A percentile compares a stretch with the other conserved stretches of the same genome.
Evolutionary conservation across 495 filamentous ascomycete genomes (phyloP).

Genomic region (Mytilinidion resinicola): DNA sequence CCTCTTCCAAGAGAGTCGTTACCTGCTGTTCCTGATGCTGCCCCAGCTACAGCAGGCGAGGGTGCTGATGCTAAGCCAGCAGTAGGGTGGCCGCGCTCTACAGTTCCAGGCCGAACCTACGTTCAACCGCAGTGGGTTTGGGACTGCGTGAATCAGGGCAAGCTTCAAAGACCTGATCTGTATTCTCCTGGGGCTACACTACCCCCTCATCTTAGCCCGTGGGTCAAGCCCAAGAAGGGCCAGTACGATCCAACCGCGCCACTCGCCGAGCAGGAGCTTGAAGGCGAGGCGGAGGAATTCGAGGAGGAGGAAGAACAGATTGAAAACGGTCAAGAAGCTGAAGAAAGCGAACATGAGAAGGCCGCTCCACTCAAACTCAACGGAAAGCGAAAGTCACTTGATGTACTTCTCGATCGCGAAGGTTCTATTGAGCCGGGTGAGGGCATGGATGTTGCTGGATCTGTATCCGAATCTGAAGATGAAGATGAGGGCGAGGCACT

Average conservation of each 20-base stretch:
- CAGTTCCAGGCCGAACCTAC: constrained; percentile 84
- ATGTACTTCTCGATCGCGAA: constrained; percentile 33
- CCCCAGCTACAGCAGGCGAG: constrained; percentile 48
- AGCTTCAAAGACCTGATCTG: constrained; percentile 76
- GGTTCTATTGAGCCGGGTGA: constrained; percentile 40
- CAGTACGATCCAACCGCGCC: constrained; percentile 82
- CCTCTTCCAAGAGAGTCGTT: constrained; percentile 59
- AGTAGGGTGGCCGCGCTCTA: constrained; percentile 45
- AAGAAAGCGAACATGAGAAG: constrained; percentile 38
- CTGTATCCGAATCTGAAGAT: constrained; percentile 44
- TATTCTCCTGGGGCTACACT: constrained; percentile 85
- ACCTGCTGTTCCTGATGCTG: constrained; percentile 45
- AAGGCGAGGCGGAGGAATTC: constrained; percentile 70
- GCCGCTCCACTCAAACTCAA: constrained; percentile 30
- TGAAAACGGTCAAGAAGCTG: constrained; percentile 42
- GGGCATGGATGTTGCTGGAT: constrained; percentile 55
- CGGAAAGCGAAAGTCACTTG: constrained; percentile 28
- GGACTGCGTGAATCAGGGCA: constrained; percentile 88
- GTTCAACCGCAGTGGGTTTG: constrained; percentile 97
- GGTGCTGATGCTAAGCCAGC: constrained; percentile 5
- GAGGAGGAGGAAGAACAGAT: constrained; percentile 56
- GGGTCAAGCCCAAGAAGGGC: constrained; percentile 78
- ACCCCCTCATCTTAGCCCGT: constrained; percentile 91
- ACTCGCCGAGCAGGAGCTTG: constrained; percentile 68
- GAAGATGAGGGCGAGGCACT: constrained; percentile 40